Base-by-base conservation (phyloP, 1,284 basidiomycete species). In the Cryptococcus neoformans region DNA sequence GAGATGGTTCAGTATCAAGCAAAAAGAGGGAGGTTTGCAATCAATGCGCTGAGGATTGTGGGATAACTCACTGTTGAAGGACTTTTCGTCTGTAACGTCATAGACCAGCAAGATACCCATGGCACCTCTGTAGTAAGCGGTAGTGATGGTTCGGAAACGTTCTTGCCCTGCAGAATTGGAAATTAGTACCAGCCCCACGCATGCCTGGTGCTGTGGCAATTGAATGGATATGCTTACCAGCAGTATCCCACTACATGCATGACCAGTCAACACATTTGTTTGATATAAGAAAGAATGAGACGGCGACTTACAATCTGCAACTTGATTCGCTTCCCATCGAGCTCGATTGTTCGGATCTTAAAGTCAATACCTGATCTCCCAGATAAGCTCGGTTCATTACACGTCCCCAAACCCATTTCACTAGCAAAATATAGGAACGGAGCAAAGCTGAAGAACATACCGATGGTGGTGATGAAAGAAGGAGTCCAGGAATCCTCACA, bases 401-500 rank as follows among this genome's bases (percentile, higher is more conserved):
- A 3, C 53, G 36, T 17, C 39, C 3, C 40, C n/a, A 9, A 21
- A 37, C 17, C 21, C 16, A 28, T 28, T 6, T 14, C 46, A 44
- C 8, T 44, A n/a, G 8, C 36, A 35, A n/a, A 17, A 50, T 17
- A 37, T 38, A 16, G 17, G 28, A 4, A 28, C 4, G 28, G 21
- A 10, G 6, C 39, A 41, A 16, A 34, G 16, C 12, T 21, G 28
- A 28, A n/a, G 2, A 6, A 61, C 59, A 56, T 36, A 68, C 78
- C 96, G 77, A 99, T 99, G 51, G 95, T 99, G 51, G 95, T 99
- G 80, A 99, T 99, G 83, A 99, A 99, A 44, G 92, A 95, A 36
- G 95, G 95, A 39, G 96, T 99, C 95, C 95, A 99, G 63, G 95
- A 92, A 79, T 99, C 96, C 81, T 99, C 96, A 78, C 95, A 99